Evolutionary conservation across 2,329 filamentous ascomycete genomes (phyloP), one percentile per base, ranked within the genome.

Genomic region (Fusarium sp.): DNA sequence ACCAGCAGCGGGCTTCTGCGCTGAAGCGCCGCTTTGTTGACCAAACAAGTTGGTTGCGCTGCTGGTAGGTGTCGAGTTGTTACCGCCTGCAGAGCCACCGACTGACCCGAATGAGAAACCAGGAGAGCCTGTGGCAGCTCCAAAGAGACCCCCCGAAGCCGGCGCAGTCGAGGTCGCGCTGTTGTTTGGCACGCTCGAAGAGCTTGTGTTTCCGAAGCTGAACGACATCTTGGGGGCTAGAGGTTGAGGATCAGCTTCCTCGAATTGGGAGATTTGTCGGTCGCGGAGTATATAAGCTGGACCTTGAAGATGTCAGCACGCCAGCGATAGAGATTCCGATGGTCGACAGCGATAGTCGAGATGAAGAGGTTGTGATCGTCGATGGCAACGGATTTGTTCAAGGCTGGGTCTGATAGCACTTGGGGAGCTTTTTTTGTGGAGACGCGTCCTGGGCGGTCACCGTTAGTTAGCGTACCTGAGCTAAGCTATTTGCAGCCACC

Each of bases 141-240:
- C 79, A 67, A 84, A 83, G 8, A 82, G 65, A 19, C 73, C 68
- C 12, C 76, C 76, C 6, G 76, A 68, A 44, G 81, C 76, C 19
- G 77, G 78, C 53, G 79, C 77, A 68, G 77, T 72, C 22, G 70
- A 74, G 9, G 73, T 74, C 7, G 73, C 58, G 53, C 70, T 76
- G 60, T 69, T 70, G 46, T 70, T 61, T 15, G 73, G 62, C 45
- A 72, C 74, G 65, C 70, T 62, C 60, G 75, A 76, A 32, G 75
- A 72, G 74, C 68, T 64, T 56, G 69, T 58, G 52, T 71, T 65
- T 60, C 73, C 72, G 67, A 81, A 80, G 55, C 31, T 75, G 73
- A 80, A 80, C 34, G 76, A 71, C 78, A 80, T 80, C 58, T 53
- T 70, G 60, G 56, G 41, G 50, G 53, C 46, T 61, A 47, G 29